phyloP scores from a whole-genome alignment of 2,329 filamentous ascomycete species.

The Boeremia exigua region DNA sequence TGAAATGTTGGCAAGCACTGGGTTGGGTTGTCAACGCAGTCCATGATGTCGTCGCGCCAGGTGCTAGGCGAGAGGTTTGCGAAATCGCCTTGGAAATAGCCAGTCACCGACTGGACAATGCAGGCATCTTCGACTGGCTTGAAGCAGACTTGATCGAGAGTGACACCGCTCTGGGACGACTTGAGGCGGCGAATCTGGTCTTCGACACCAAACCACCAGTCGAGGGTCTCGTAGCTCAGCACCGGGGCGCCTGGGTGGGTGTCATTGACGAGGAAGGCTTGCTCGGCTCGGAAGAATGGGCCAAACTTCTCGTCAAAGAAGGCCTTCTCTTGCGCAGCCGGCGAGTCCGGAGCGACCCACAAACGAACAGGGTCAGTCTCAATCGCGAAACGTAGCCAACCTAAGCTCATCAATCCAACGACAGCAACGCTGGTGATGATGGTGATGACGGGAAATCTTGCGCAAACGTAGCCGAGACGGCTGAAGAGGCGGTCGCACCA shows the following conservation, averaged over 20 bases:
- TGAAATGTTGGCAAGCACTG: conserved; percentile 84
- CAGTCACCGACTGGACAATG: conserved; percentile 89
- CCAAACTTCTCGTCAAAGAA: conserved; percentile 96
- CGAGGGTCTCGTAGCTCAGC: conserved; percentile 83
- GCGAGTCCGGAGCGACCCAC: conserved; percentile 95
- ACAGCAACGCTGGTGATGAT: conserved; percentile 77
- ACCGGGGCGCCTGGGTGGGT: conserved; percentile 73
- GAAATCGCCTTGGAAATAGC: conserved; percentile 79
- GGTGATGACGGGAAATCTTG: conserved; percentile 82
- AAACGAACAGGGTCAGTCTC: conserved; percentile 89
- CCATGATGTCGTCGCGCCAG: conserved; percentile 75
- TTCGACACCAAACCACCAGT: conserved; percentile 95
- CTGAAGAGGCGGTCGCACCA: conserved; percentile 82
- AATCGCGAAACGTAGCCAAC: conserved; percentile 87
- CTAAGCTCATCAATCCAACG: conserved; percentile 79
- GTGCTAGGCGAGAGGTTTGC: conserved; percentile 64
- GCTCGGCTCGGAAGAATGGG: conserved; percentile 92
- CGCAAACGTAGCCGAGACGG: conserved; percentile 78
- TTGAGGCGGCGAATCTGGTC: conserved; percentile 74
- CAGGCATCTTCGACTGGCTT: conserved; percentile 90
- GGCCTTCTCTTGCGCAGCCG: conserved; percentile 87
- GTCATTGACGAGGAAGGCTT: conserved; percentile 93
- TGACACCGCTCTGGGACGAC: conserved; percentile 70
- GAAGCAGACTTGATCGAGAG: conserved; percentile 86
- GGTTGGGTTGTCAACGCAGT: conserved; percentile 80